Evolutionary conservation across 2,329 filamentous ascomycete genomes (phyloP).

Genomic region (Cercospora sp.): DNA sequence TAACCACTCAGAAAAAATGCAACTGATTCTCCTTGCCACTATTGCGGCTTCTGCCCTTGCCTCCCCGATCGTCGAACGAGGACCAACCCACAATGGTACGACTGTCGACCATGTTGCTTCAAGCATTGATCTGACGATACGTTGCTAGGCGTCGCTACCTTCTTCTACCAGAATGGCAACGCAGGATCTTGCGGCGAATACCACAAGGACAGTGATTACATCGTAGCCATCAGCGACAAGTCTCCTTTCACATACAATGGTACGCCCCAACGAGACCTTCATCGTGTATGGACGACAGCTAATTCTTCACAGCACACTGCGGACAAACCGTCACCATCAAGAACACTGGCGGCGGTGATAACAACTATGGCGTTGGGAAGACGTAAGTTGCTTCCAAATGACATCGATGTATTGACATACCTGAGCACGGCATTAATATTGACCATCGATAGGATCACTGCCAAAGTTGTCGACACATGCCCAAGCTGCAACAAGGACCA

Average conservation of each 20-base stretch:
- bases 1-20: neutral
- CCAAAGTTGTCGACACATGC: conserved; percentile 17
- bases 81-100: neutral
- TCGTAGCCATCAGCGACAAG: conserved; percentile 15
- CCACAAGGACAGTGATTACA: conserved; percentile 15
- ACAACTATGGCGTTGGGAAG: conserved; percentile 11
- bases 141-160: conserved; percentile 6
- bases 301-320: conserved; percentile 9
- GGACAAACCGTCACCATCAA: conserved; percentile 19
- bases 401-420: no score
- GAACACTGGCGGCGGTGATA: conserved; percentile 13
- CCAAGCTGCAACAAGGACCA: conserved; percentile 14
- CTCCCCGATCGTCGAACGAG: neutral
- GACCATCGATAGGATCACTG: conserved; percentile 1
- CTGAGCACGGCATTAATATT: neutral
- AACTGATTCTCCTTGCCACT: neutral
- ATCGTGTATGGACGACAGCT: no score
- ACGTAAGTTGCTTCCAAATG: neutral
- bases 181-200: conserved; percentile 15
- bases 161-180: conserved; percentile 15
- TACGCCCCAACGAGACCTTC: neutral
- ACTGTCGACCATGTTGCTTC: neutral
- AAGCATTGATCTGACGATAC: neutral
- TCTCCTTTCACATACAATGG: conserved; percentile 14
- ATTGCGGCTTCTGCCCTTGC: neutral